phyloP scores from a whole-genome alignment of 768 basidiomycete genomes.

The Hydnum rufescens region DNA sequence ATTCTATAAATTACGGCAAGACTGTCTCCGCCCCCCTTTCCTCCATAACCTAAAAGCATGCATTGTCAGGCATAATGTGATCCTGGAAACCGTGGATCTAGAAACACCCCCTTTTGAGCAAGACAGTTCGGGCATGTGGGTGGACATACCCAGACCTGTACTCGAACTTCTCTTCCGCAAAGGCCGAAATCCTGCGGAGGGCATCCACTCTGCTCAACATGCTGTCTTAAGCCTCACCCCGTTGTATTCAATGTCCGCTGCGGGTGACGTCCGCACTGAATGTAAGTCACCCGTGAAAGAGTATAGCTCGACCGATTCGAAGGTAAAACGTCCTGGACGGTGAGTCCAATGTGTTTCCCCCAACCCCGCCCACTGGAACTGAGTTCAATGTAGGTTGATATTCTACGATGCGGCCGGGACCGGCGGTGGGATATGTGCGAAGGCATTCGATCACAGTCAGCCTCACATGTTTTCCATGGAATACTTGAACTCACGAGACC shows the following conservation, averaged over 20 bases:
- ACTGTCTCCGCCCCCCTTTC: neutral
- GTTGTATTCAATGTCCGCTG: constrained; percentile 35
- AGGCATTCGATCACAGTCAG: constrained; percentile 76
- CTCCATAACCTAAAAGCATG: neutral
- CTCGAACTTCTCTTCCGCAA: constrained; percentile 34
- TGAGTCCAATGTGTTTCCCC: constrained; percentile 12
- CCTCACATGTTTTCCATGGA: no score
- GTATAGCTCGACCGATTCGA: constrained; percentile 30
- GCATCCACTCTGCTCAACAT: constrained; percentile 73
- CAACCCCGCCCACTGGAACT: neutral
- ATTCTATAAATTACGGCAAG: constrained; percentile 59
- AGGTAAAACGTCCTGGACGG: constrained; percentile 52
- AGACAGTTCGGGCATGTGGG: constrained; percentile 57
- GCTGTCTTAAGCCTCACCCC: constrained; percentile 45
- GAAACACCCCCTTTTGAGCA: constrained; percentile 61
- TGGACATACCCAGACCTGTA: constrained; percentile 42
- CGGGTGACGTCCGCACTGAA: constrained; percentile 55
- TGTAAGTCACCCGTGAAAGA: constrained; percentile 69
- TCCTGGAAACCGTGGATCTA: constrained; percentile 60
- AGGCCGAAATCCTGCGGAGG: constrained; percentile 47
- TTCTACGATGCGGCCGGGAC: constrained; percentile 60
- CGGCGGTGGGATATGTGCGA: constrained; percentile 50
- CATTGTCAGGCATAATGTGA: constrained; percentile 17
- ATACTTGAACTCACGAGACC: no score
- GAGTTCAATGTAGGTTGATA: constrained; percentile 33